Conservation (phyloP, 2,329 filamentous ascomycete genomes). For the Curvularia eragrostidis region DNA sequence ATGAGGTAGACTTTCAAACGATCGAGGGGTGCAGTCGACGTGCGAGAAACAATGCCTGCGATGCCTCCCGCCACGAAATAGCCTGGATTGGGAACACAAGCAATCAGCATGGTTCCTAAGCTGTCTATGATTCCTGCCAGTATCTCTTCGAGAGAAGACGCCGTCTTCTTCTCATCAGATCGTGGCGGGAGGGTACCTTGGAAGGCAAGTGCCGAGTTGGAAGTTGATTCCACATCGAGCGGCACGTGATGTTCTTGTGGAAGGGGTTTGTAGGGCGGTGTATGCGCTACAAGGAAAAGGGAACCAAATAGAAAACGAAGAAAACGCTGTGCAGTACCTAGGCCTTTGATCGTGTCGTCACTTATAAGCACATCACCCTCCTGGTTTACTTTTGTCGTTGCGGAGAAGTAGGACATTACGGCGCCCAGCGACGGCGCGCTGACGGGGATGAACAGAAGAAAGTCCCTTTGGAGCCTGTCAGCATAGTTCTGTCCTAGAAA, state of each 20-base stretch:
- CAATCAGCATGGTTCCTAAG: constrained; percentile 60
- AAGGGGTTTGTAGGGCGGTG: constrained; percentile 49
- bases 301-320: constrained; percentile 79
- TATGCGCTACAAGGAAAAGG: constrained; percentile 70
- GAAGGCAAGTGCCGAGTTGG: constrained; percentile 29
- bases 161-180: constrained; percentile 37
- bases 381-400: constrained; percentile 84
- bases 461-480: constrained; percentile 65
- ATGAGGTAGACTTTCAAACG: constrained; percentile 97
- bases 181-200: constrained; percentile 49
- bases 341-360: constrained; percentile 87
- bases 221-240: constrained; percentile 37
- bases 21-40: constrained; percentile 93
- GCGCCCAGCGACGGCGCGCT: constrained; percentile 75
- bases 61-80: constrained; percentile 97
- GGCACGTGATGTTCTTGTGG: constrained; percentile 33
- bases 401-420: constrained; percentile 89
- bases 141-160: constrained; percentile 36
- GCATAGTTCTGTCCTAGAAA: not conserved
- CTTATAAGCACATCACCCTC: constrained; percentile 94
- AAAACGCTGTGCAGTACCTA: constrained; percentile 81
- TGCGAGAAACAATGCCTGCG: constrained; percentile 92
- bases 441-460: constrained; percentile 84
- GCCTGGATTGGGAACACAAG: constrained; percentile 81
- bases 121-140: constrained; percentile 39